Conservation (phyloP, 768 basidiomycete species). For the Gloeostereum incarnatum region DNA sequence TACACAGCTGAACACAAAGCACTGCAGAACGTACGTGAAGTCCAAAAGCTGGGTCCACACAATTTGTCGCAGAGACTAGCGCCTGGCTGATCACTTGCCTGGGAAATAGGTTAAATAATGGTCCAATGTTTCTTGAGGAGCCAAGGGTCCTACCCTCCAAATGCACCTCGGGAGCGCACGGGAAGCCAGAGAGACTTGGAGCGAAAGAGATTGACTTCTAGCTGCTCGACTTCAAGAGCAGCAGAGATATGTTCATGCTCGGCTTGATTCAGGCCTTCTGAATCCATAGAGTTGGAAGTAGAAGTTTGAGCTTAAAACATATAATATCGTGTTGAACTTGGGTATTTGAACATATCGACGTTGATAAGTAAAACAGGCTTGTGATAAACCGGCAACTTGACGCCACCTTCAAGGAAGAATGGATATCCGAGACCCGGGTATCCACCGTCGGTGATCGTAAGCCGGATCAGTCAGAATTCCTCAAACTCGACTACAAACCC, state of each 20-base stretch:
- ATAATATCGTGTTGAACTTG: too few species aligned
- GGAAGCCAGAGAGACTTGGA: slow-evolving; percentile 70
- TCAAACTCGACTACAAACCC: slow-evolving; percentile 91
- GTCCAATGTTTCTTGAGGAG: not conserved
- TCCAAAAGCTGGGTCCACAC: slow-evolving; percentile 53
- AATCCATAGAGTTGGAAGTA: too few species aligned
- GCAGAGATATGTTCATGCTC: slow-evolving; percentile 64
- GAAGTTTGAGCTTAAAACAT: too few species aligned
- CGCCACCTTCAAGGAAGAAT: too few species aligned
- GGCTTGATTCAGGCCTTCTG: too few species aligned
- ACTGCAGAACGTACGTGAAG: slow-evolving; percentile 56
- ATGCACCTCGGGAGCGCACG: slow-evolving; percentile 57
- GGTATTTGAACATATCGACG: too few species aligned
- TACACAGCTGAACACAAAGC: not conserved
- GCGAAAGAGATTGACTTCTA: slow-evolving; percentile 71
- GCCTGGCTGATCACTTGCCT: slow-evolving; percentile 84
- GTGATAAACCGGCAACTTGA: too few species aligned
- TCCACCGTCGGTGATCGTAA: too few species aligned
- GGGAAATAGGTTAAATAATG: not conserved
- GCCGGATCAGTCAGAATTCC: too few species aligned
- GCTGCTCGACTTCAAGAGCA: slow-evolving; percentile 67
- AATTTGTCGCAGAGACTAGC: slow-evolving; percentile 70
- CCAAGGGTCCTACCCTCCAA: slow-evolving; percentile 48
- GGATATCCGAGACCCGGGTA: too few species aligned
- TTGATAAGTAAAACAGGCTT: too few species aligned